Conservation (phyloP, 2,329 filamentous ascomycete genomes). For the Colletotrichum eleusines region DNA sequence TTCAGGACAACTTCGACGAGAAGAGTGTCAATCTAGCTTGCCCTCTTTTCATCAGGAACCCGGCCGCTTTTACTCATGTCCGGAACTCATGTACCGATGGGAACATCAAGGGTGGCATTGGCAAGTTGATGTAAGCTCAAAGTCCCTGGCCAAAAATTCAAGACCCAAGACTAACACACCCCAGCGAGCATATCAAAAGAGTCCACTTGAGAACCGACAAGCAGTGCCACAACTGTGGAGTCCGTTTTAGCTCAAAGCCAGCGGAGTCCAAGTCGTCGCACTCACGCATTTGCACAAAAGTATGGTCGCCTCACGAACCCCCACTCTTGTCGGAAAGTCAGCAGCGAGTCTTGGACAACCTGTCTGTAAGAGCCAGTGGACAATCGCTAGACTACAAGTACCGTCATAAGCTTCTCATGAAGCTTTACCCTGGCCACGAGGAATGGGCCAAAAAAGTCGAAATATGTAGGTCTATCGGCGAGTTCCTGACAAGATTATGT, state of each 20-base stretch:
- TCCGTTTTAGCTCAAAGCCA: constrained; percentile 34
- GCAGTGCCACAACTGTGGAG: constrained; percentile 39
- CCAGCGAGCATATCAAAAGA: constrained; percentile 38
- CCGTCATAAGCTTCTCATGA: constrained; percentile 38
- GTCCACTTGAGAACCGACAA: constrained; percentile 40
- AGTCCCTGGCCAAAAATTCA: background rate
- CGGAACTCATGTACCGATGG: constrained; percentile 38
- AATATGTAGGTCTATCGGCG: constrained; percentile 25
- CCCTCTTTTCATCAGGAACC: constrained; percentile 36
- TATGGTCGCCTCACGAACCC: constrained; percentile 31
- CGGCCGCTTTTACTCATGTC: constrained; percentile 36
- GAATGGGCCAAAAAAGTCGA: constrained; percentile 38
- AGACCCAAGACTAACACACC: constrained; percentile 13
- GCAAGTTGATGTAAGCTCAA: constrained; percentile 38
- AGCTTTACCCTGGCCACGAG: constrained; percentile 37
- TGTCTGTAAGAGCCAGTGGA: constrained; percentile 35
- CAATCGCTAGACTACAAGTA: constrained; percentile 39
- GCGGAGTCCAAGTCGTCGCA: constrained; percentile 38
- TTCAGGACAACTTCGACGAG: constrained; percentile 31
- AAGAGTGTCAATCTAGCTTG: constrained; percentile 39
- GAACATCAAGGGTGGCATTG: constrained; percentile 39
- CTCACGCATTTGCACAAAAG: constrained; percentile 31
- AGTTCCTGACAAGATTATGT: no score
- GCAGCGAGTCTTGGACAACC: constrained; percentile 33
- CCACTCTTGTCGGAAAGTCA: constrained; percentile 34